Percentiles rank a stretch among this genome's conserved stretches.
Conservation (phyloP, 495 filamentous ascomycete genomes). For the Xanthoparmelia taractica region DNA sequence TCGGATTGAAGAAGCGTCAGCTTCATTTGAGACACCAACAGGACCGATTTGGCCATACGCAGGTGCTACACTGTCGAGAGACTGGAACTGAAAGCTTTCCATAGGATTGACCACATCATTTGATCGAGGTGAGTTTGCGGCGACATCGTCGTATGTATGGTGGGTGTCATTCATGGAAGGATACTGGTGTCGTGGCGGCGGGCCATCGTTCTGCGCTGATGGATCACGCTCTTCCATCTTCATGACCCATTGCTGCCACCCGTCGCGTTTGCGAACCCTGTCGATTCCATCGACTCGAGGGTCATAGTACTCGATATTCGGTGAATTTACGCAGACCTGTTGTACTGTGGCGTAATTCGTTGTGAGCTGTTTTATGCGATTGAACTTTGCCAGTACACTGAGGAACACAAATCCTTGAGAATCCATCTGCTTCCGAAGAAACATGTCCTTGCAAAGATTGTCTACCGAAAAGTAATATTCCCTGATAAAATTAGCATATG, state of each 20-base stretch:
- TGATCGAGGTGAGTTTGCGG: conserved; percentile 16
- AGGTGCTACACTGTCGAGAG: conserved; percentile 22
- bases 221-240: conserved; percentile 52
- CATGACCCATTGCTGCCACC: conserved; percentile 77
- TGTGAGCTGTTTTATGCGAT: conserved; percentile 69
- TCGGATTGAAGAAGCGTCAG: conserved; percentile 37
- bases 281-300: conserved; percentile 57
- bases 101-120: conserved; percentile 7
- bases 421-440: conserved; percentile 86
- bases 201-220: conserved; percentile 53
- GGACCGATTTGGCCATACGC: conserved; percentile 6
- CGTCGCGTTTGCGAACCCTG: conserved; percentile 65
- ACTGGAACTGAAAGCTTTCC: conserved; percentile 13
- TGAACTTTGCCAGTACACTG: conserved; percentile 68
- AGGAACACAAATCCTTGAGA: conserved; percentile 85
- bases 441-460: conserved; percentile 92
- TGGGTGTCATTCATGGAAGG: conserved; percentile 7
- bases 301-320: conserved; percentile 58
- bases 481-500: conserved; percentile 27
- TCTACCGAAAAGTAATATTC: conserved; percentile 97
- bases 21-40: conserved; percentile 32
- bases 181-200: conserved; percentile 32
- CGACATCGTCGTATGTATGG: conserved; percentile 16
- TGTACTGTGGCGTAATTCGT: conserved; percentile 66
- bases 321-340: conserved; percentile 61